Evolutionary conservation across 176 grass and related monocot genomes (phyloP).

Genomic region (Carex myosuroides): DNA sequence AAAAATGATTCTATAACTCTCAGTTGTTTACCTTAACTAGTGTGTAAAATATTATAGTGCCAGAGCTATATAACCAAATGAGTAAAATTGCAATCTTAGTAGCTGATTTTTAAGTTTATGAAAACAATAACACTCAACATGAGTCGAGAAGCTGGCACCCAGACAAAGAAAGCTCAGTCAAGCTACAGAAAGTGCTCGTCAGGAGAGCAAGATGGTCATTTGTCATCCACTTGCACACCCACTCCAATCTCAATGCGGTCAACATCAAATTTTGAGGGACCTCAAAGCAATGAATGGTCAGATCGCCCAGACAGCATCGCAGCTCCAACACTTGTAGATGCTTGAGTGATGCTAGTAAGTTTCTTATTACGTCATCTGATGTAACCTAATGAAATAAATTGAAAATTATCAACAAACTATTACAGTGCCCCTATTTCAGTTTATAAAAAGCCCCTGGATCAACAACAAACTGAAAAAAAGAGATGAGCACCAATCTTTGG

Average conservation of each 20-base stretch:
- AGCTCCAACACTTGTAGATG: conserved; percentile 49
- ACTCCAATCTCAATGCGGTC: conserved; percentile 42
- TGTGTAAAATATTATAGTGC: not conserved
- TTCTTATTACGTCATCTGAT: conserved; percentile 49
- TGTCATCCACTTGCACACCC: conserved; percentile 78
- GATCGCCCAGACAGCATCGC: conserved; percentile 46
- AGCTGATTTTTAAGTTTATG: not conserved
- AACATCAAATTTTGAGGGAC: not conserved
- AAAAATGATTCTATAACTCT: not conserved
- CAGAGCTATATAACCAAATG: not conserved
- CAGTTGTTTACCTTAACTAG: not conserved
- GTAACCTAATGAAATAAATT: conserved; percentile 45
- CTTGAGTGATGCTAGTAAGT: conserved; percentile 46
- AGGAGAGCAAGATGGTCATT: conserved; percentile 56
- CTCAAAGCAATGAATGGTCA: conserved; percentile 48
- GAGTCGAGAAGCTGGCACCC: conserved; percentile 75
- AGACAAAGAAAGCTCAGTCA: conserved; percentile 60
- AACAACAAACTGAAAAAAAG: not conserved
- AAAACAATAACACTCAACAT: conserved; percentile 38
- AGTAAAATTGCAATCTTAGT: not conserved
- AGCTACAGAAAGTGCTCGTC: conserved; percentile 35
- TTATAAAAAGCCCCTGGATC: not conserved
- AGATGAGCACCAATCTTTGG: not conserved
- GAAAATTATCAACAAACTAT: conserved; percentile 10
- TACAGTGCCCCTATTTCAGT: not conserved